Conservation (phyloP, 441 rosid species). For the Populus trichocarpa region DNA sequence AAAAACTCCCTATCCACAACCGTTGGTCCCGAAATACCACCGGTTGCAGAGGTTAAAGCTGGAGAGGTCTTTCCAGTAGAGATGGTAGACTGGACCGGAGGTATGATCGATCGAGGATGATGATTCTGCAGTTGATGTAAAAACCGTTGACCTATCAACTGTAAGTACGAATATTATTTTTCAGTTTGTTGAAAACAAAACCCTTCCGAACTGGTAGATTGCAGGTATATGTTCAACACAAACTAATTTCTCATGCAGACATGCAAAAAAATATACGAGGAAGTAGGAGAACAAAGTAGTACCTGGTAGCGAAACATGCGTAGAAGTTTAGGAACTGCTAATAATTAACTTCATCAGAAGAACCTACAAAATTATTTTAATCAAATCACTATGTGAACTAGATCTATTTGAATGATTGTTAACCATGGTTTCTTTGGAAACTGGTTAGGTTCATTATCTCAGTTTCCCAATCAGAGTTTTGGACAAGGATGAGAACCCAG, state of each 20-base stretch:
- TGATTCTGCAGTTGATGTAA: slow-evolving; percentile 57
- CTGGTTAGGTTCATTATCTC: slow-evolving; percentile 72
- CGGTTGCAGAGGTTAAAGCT: slow-evolving; percentile 41
- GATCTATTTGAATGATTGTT: not conserved
- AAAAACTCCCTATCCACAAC: slow-evolving; percentile 64
- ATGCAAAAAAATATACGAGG: not conserved
- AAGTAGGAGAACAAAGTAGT: not conserved
- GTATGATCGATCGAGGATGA: slow-evolving; percentile 57
- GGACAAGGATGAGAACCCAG: slow-evolving; percentile 66
- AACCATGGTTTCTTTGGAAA: not conserved
- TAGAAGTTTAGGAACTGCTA: not conserved
- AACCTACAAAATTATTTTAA: not conserved
- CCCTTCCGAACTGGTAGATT: not conserved
- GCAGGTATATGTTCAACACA: not conserved
- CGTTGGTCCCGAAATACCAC: slow-evolving; percentile 81
- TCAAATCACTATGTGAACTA: not conserved
- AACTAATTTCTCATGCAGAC: not conserved
- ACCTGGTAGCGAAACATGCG: not conserved
- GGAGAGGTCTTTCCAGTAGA: slow-evolving; percentile 66
- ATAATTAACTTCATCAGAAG: not conserved
- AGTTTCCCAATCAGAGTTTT: slow-evolving; percentile 75
- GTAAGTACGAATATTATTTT: slow-evolving; percentile 38
- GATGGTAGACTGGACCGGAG: slow-evolving; percentile 84
- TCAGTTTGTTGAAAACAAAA: not conserved
- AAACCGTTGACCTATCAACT: slow-evolving; percentile 47